These are phyloP conservation scores for Recurvomyces mirabilis DNA, from an alignment of 495 filamentous ascomycete genomes.

Conservation along the genomic window DNA sequence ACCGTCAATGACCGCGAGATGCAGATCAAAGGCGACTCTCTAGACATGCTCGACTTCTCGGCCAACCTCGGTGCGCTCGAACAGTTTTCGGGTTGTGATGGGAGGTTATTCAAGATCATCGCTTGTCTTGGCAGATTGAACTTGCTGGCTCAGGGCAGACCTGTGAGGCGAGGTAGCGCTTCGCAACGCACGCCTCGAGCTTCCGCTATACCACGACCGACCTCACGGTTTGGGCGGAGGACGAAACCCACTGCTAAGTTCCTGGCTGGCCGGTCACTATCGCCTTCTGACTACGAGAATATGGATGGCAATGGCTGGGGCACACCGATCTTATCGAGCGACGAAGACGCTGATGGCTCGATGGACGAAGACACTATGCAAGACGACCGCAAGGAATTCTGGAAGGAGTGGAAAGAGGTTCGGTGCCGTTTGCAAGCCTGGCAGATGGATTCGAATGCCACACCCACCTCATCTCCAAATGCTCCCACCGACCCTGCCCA, in stretches of 20 bases:
- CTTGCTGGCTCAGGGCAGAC: constrained; percentile 61
- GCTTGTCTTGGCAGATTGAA: constrained; percentile 60
- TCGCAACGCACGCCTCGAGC: constrained; percentile 27
- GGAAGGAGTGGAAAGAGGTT: constrained; percentile 75
- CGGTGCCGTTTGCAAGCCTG: constrained; percentile 67
- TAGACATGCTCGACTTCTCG: constrained; percentile 55
- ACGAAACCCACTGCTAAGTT: neutral
- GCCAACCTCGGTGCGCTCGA: constrained; percentile 69
- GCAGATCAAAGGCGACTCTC: constrained; percentile 61
- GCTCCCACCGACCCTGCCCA: constrained; percentile 19
- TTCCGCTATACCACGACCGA: constrained; percentile 21
- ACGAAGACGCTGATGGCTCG: constrained; percentile 26
- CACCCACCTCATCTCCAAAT: constrained; percentile 33
- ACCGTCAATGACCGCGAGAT: constrained; percentile 86
- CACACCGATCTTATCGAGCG: constrained; percentile 19
- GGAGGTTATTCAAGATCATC: constrained; percentile 34
- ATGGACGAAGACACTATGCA: constrained; percentile 37
- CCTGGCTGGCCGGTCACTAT: neutral
- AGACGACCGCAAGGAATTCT: constrained; percentile 56
- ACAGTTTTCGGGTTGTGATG: constrained; percentile 79
- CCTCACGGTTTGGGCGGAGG: neutral
- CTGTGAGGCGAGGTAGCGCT: constrained; percentile 24
- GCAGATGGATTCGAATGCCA: constrained; percentile 52
- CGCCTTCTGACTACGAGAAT: constrained; percentile 36
- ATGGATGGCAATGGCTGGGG: constrained; percentile 56